Evolutionary conservation across 805 yeast genomes (phyloP), one percentile per base, ranked within the genome.

Genomic region (Debaryomyces maramus): DNA sequence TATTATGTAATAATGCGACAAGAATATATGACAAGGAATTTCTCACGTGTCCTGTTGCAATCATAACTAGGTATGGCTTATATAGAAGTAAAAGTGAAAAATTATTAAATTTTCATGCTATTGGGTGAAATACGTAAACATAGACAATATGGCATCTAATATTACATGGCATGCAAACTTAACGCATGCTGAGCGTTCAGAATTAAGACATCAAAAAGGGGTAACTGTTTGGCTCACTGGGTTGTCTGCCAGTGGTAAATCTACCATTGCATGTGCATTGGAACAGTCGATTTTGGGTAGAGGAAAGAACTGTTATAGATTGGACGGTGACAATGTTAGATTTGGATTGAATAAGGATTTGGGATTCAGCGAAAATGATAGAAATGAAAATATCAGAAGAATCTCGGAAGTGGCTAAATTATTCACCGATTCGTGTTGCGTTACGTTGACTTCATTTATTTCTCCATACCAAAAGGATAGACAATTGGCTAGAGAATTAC

Each of bases 151-250:
- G 97, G 93, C 97, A 50, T 83, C 96, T 30, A 91, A 91, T 61
- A 88, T 91, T 63, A 89, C 97, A 50, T 91, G 98, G 97, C 97
- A 91, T 70, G 81, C 80, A 52, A 91, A 93, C 58, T 71, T 91
- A 53, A 82, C 93, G 16, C 88, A 85, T 63, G 81, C 73, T 15
- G 96, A 91, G 68, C 85, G 98, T 56, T 67, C 78, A 34, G 66
- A 61, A 20, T 67, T 86, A 41, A 79, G 87, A 45, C 81, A 82
- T 43, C 97, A 90, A 69, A 73, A 76, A 36, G 98, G 98, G 34
- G 83, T 85, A 41, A 91, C 98, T 16, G 73, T 91, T 32, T 91
- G 98, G 98, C 75, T 91, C 53, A 91, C 98, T 10, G 98, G 98
- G 4, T 74, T 91, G 46, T 85, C 95, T 49, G 98, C 97, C 7